A percentile compares a stretch with the other conserved stretches of the same genome.
Conservation (phyloP, 2,329 filamentous ascomycete species). For the Penicillium brasilianum region DNA sequence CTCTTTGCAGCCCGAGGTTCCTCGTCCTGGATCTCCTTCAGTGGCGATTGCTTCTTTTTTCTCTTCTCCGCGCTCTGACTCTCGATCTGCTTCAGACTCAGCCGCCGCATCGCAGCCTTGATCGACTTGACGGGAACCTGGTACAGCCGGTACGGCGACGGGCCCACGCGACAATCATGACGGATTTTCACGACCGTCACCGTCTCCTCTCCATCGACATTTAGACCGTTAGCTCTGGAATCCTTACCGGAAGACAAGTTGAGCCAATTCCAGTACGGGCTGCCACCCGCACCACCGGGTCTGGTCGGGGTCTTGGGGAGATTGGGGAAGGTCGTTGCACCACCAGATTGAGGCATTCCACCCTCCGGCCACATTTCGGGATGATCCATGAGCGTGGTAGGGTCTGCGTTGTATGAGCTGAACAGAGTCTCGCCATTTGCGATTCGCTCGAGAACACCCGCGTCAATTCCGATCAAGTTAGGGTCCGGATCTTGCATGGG, state of each 20-base stretch:
- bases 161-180: not conserved
- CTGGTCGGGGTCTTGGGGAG: constrained; percentile 1
- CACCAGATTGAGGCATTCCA: not conserved
- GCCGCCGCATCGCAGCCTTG: constrained; percentile 1
- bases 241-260: not conserved
- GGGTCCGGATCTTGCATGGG: not conserved
- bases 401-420: not conserved
- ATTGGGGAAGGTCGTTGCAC: not conserved
- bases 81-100: not conserved
- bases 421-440: not conserved
- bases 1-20: not conserved
- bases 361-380: not conserved
- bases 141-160: not conserved
- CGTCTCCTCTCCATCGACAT: not conserved
- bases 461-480: not conserved
- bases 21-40: not conserved
- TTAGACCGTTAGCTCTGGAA: not conserved
- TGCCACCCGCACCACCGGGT: not conserved
- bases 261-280: constrained; percentile 2
- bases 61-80: not conserved
- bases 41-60: not conserved
- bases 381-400: not conserved
- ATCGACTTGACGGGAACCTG: not conserved
- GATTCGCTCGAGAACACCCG: not conserved
- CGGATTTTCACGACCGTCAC: not conserved